Conservation (phyloP, 2,329 filamentous ascomycete species). For the Penicillium sp. region DNA sequence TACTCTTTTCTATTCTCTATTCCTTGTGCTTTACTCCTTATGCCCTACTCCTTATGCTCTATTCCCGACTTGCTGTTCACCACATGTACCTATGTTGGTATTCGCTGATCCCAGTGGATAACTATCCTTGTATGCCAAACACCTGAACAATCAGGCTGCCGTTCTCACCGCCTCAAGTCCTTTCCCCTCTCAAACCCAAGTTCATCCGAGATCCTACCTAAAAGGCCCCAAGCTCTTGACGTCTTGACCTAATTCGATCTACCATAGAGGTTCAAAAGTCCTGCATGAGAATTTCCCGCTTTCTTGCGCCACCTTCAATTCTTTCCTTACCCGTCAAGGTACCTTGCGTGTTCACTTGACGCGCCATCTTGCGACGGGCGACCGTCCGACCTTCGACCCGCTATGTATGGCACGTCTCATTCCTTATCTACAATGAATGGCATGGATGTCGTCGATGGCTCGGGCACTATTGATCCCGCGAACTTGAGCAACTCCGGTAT, state of each 20-base stretch:
- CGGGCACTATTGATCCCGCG: constrained; percentile 87
- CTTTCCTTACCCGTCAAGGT: constrained; percentile 15
- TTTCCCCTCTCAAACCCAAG: constrained; percentile 27
- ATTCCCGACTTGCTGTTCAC: no score
- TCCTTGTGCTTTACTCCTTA: background rate
- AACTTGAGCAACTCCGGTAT: constrained; percentile 77
- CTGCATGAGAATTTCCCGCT: constrained; percentile 29
- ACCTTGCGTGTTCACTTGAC: constrained; percentile 31
- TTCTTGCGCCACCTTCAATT: constrained; percentile 23
- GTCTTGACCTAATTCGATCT: constrained; percentile 22
- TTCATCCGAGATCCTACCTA: constrained; percentile 20
- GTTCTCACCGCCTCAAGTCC: constrained; percentile 26
- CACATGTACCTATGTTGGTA: no score
- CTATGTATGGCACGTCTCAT: constrained; percentile 50
- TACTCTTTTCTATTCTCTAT: background rate
- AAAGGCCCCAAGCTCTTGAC: constrained; percentile 17
- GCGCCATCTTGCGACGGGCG: constrained; percentile 34
- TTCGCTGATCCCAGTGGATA: no score
- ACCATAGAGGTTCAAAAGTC: constrained; percentile 21
- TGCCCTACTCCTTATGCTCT: no score
- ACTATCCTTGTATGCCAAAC: background rate
- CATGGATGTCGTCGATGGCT: constrained; percentile 63
- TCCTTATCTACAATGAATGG: constrained; percentile 66
- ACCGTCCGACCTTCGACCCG: constrained; percentile 31
- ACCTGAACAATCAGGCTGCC: constrained; percentile 5